Evolutionary conservation across 192 early-diverging fungal genomes (phyloP).

Genomic region (Dispira simplex): DNA sequence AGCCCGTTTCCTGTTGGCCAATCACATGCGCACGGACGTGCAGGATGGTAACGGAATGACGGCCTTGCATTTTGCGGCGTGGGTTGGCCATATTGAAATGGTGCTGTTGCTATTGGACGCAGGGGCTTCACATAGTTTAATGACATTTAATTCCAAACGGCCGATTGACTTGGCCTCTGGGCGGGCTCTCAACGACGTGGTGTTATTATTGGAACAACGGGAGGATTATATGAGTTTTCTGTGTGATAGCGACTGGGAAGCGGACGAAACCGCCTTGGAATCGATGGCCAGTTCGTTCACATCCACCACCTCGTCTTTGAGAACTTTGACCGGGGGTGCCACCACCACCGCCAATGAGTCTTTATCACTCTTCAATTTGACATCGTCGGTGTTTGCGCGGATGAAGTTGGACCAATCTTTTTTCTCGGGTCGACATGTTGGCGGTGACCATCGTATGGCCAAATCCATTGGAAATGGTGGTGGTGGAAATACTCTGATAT

Average conservation of each 20-base stretch:
- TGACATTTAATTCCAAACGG: conserved; percentile 14
- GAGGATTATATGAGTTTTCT: conserved; percentile 25
- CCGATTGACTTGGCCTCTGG: conserved; percentile 20
- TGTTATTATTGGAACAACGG: conserved; percentile 20
- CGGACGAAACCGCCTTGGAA: neutral
- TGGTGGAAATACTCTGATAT: too few relatives aligned
- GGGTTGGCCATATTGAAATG: conserved; percentile 29
- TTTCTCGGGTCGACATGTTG: too few relatives aligned
- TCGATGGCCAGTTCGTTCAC: conserved; percentile 5
- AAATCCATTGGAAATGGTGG: too few relatives aligned
- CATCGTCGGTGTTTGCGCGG: neutral
- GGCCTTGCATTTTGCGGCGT: conserved; percentile 51
- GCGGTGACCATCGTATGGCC: too few relatives aligned
- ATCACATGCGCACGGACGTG: conserved; percentile 29
- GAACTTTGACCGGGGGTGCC: neutral
- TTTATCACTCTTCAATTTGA: neutral
- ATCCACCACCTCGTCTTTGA: neutral
- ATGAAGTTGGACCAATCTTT: neutral
- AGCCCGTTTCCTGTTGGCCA: conserved; percentile 21
- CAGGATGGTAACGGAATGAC: conserved; percentile 51
- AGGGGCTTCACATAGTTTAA: conserved; percentile 26
- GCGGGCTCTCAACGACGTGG: conserved; percentile 11
- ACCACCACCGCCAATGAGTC: neutral
- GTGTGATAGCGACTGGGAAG: neutral
- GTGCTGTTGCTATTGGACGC: conserved; percentile 36